Evolutionary conservation across 352 stramenopile species (phyloP).

Genomic region (Globisporangium uncinulatum): DNA sequence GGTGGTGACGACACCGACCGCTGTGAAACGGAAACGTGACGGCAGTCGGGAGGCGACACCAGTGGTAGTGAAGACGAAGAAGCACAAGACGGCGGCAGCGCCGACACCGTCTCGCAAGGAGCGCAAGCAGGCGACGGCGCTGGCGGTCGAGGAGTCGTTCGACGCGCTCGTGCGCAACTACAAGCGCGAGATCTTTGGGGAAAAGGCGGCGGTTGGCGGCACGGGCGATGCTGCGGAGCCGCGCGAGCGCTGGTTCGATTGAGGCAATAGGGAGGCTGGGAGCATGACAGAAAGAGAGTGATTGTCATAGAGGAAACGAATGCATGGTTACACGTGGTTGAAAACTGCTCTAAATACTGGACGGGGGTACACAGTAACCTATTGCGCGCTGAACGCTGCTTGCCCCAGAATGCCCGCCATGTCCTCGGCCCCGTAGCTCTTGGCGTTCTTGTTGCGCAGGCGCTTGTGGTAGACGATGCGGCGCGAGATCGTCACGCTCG

Average conservation of each 20-base stretch:
- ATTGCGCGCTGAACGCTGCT: constrained; percentile 28
- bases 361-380: not conserved
- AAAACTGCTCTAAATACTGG: constrained; percentile 1
- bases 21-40: constrained; percentile 29
- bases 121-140: constrained; percentile 51
- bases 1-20: constrained; percentile 26
- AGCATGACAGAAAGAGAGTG: not conserved
- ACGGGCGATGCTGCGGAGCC: constrained; percentile 13
- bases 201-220: constrained; percentile 7
- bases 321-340: no score
- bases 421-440: constrained; percentile 70
- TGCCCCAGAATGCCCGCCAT: constrained; percentile 85
- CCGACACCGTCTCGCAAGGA: constrained; percentile 63
- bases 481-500: constrained; percentile 45
- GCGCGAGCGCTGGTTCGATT: constrained; percentile 70
- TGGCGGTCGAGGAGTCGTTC: constrained; percentile 62
- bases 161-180: constrained; percentile 74
- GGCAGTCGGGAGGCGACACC: constrained; percentile 18
- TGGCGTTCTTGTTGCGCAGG: constrained; percentile 85
- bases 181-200: constrained; percentile 82
- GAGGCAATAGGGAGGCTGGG: constrained; percentile 1
- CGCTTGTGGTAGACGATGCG: constrained; percentile 79
- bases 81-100: constrained; percentile 19
- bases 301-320: not conserved
- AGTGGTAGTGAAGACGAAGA: not conserved